Evolutionary conservation across 1,284 basidiomycete genomes (phyloP).

Genomic region (Ceratobasidium sp.): DNA sequence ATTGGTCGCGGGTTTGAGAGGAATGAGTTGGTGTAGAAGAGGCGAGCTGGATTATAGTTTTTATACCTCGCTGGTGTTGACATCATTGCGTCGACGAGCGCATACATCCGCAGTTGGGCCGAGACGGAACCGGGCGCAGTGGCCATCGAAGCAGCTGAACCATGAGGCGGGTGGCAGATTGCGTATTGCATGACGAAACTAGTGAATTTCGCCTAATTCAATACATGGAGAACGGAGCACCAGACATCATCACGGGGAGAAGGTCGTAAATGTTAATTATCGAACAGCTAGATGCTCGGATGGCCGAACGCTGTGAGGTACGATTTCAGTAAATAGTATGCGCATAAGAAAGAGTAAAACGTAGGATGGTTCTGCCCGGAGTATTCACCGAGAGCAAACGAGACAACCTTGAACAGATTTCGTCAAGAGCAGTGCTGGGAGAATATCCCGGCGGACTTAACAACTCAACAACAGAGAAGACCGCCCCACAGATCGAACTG

Average conservation of each 20-base stretch:
- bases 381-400: too few species aligned
- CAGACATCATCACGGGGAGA: too few species aligned
- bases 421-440: too few species aligned
- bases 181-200: background rate
- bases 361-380: too few species aligned
- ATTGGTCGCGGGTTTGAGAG: background rate
- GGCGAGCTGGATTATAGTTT: background rate
- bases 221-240: too few species aligned
- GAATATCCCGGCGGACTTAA: too few species aligned
- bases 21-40: background rate
- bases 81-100: background rate
- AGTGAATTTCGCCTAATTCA: background rate
- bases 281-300: too few species aligned
- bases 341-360: too few species aligned
- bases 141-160: background rate
- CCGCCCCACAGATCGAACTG: background rate
- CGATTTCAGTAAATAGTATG: too few species aligned
- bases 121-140: slow-evolving; percentile 1
- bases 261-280: too few species aligned
- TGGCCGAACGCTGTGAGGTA: too few species aligned
- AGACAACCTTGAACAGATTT: too few species aligned
- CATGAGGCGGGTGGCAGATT: background rate
- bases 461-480: background rate
- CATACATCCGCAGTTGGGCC: slow-evolving; percentile 18
- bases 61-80: background rate